A percentile compares a stretch with the other conserved stretches of the same genome.
phyloP scores from a whole-genome alignment of 805 yeast genomes.

The Metschnikowia amazonensis region DNA sequence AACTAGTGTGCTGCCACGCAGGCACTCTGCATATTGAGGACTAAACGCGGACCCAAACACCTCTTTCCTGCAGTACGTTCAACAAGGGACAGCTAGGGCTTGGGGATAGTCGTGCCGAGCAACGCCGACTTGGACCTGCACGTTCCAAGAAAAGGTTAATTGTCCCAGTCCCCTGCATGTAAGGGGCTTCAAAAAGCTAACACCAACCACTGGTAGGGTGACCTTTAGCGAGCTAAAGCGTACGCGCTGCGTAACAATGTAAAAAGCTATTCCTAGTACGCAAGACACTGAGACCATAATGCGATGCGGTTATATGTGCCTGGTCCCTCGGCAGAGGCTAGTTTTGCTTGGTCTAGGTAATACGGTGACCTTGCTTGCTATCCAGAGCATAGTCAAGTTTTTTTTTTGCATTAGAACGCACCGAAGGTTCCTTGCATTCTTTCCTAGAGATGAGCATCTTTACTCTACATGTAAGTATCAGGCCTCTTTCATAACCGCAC shows the following conservation, averaged over 20 bases:
- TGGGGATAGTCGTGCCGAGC: not conserved
- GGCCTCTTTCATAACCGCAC: not conserved
- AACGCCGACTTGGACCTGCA: not conserved
- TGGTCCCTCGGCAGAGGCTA: not conserved
- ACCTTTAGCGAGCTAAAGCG: constrained; percentile 2
- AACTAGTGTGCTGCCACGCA: constrained; percentile 2
- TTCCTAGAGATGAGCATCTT: not conserved
- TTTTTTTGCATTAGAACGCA: not conserved
- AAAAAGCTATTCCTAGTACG: not conserved
- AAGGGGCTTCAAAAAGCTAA: not conserved
- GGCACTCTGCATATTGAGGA: constrained; percentile 5
- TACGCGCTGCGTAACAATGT: constrained; percentile 6
- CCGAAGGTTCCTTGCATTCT: not conserved
- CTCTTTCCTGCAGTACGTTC: not conserved
- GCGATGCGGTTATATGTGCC: constrained; percentile 2
- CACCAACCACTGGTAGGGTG: not conserved
- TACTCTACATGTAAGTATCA: not conserved
- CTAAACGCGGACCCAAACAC: constrained; percentile 1
- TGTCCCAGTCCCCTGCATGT: constrained; percentile 1
- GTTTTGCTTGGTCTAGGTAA: no score
- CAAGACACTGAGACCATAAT: constrained; percentile 1
- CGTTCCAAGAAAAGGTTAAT: not conserved
- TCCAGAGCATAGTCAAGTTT: no score
- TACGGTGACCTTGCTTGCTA: no score
- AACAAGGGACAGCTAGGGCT: not conserved